Percentiles rank a stretch among this genome's conserved stretches.
Evolutionary conservation across 768 basidiomycete species (phyloP).

Genomic region (Podaxis mareebaensis): DNA sequence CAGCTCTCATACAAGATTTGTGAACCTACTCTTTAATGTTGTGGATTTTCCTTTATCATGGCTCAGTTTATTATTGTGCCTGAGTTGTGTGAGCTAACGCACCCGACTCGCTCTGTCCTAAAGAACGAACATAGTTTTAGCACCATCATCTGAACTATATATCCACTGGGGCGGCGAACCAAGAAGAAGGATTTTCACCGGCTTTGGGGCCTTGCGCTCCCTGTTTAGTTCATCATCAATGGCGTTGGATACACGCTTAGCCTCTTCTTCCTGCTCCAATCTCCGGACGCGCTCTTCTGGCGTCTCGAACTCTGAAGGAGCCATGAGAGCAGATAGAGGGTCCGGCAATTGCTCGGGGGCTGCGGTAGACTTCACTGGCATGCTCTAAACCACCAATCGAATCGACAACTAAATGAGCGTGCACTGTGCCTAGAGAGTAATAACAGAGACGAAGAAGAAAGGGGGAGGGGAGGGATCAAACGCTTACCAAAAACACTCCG

Average conservation of each 20-base stretch:
- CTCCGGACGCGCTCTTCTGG: slow-evolving; percentile 43
- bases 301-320: slow-evolving; percentile 56
- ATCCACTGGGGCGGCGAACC: slow-evolving; percentile 37
- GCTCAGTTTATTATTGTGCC: slow-evolving; percentile 1
- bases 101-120: slow-evolving; percentile 85
- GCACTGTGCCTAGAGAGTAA: too few relatives aligned
- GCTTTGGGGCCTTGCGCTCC: slow-evolving; percentile 41
- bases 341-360: slow-evolving; percentile 26
- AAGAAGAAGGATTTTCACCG: slow-evolving; percentile 60
- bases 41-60: slow-evolving; percentile 68
- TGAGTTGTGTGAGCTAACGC: slow-evolving; percentile 20
- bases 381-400: not conserved
- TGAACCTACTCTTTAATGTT: slow-evolving; percentile 70
- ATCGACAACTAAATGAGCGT: not conserved
- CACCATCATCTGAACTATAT: not conserved
- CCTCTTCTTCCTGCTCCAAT: slow-evolving; percentile 46
- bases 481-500: not conserved
- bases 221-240: slow-evolving; percentile 64
- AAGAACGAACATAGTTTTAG: not conserved
- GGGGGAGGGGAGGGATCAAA: not conserved
- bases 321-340: slow-evolving; percentile 46
- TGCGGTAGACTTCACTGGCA: not conserved
- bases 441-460: not conserved
- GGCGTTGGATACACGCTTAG: slow-evolving; percentile 55
- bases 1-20: too few relatives aligned